Evolutionary conservation across 345 rosid species (phyloP), one percentile per base, ranked within the genome.

Genomic region (Crucihimalaya himalaica): DNA sequence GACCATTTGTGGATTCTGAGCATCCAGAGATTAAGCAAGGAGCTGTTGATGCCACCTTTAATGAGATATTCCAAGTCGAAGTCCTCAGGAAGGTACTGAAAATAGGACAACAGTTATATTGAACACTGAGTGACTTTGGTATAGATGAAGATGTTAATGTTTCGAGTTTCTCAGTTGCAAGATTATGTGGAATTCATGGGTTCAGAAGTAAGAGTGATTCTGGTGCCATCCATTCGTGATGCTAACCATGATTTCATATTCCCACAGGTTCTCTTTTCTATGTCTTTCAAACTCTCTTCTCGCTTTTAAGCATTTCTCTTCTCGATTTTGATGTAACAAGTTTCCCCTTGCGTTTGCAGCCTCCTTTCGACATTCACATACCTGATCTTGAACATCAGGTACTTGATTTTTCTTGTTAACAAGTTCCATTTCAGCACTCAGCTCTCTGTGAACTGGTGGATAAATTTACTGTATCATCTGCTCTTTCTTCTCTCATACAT

Each of bases 211-310:
- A 85, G 71, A 6, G 87, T 88, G 79, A 65, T 92, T 73, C 80
- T 90, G 62, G 85, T 92, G 21, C 97, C 99, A 75, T 92, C 99
- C 46, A 75, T 77, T 21, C 86, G 97, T 27, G 99, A 95, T 76
- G 96, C 97, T 66, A 83, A 87, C 84, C 97, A 95, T 77, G 97
- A 90, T 77, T 85, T 84, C 57, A 87, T 95, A 80, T 95, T 88
- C 85, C 99, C 97, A 62, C 99, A 94, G 98, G 97, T 93, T 65
- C 84, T 55, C 57, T 51, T 76, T 40, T 16, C 23, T 35, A 50
- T 45, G 8, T 34, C 71, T 56, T 20, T 45, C 21, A 21, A 19
- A 18, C 15, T 62, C 11, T 62, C 58, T 32, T 43, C 10, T 63
- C 8, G 0, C 29, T 21, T 31, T 63, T 43, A 20, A 13, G 43